phyloP scores from a whole-genome alignment of 1,139 yeast genomes.

The Blastobotrys petasosporus region DNA sequence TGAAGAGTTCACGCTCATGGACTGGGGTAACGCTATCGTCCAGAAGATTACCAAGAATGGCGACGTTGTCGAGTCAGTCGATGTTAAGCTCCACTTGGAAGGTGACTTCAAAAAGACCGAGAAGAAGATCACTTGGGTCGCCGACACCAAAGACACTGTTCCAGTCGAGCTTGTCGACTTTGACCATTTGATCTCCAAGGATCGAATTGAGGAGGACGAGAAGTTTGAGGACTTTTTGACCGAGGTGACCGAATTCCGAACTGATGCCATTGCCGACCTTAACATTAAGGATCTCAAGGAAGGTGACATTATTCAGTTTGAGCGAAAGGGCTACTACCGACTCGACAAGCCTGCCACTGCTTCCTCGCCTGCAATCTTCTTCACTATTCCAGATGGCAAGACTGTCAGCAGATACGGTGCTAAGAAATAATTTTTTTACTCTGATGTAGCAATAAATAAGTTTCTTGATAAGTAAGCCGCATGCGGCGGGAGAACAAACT shows the following conservation, averaged over 20 bases:
- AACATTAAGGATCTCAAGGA: conserved; percentile 70
- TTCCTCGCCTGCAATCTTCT: conserved; percentile 58
- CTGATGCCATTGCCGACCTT: conserved; percentile 72
- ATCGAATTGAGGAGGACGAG: conserved; percentile 92
- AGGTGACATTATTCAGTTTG: conserved; percentile 89
- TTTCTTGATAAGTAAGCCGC: no score
- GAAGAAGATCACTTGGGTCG: conserved; percentile 94
- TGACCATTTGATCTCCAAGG: conserved; percentile 93
- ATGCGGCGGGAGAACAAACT: no score
- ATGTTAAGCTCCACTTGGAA: conserved; percentile 80
- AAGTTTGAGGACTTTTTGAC: conserved; percentile 90
- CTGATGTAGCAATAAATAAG: not conserved
- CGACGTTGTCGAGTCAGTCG: conserved; percentile 51
- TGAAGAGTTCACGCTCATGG: conserved; percentile 96
- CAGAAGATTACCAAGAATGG: conserved; percentile 57
- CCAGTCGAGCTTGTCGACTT: conserved; percentile 81
- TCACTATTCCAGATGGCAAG: conserved; percentile 96
- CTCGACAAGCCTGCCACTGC: conserved; percentile 63
- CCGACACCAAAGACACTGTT: conserved; percentile 62
- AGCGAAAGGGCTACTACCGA: conserved; percentile 94
- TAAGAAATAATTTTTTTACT: conserved; percentile 32
- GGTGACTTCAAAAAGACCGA: conserved; percentile 98
- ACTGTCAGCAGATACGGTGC: conserved; percentile 79
- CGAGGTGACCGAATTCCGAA: conserved; percentile 78
- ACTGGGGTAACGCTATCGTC: conserved; percentile 95